These are phyloP conservation scores for Colletotrichum siamense DNA, from an alignment of 2,329 filamentous ascomycete genomes.

Conservation along the genomic window DNA sequence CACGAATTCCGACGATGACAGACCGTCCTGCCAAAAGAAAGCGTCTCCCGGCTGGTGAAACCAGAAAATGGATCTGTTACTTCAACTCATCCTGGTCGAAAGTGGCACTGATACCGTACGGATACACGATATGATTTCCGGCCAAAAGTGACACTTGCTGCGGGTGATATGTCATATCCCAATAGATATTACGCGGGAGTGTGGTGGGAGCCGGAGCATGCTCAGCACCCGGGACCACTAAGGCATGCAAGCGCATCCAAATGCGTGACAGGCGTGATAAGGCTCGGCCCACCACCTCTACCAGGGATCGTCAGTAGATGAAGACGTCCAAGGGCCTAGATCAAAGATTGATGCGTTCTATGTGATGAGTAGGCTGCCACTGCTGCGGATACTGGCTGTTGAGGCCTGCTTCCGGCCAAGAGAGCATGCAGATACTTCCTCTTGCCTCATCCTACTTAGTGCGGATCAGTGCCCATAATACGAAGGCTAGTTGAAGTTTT, in stretches of 20 bases:
- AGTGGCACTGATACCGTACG: background rate
- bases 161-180: background rate
- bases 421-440: background rate
- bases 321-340: background rate
- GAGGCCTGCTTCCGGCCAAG: background rate
- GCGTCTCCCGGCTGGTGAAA: background rate
- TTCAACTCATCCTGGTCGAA: background rate
- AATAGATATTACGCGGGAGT: background rate
- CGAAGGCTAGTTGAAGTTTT: background rate
- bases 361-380: background rate
- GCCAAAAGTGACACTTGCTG: background rate
- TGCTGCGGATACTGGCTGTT: background rate
- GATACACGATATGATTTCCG: background rate
- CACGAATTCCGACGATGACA: background rate
- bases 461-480: background rate
- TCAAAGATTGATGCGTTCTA: background rate
- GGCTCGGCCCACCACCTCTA: background rate
- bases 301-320: background rate
- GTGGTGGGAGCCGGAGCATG: background rate
- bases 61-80: background rate
- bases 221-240: background rate
- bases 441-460: background rate
- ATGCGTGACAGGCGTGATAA: background rate
- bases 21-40: background rate
- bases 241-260: background rate